Base-by-base conservation (phyloP, 495 filamentous ascomycete genomes). In the Halenospora varia region DNA sequence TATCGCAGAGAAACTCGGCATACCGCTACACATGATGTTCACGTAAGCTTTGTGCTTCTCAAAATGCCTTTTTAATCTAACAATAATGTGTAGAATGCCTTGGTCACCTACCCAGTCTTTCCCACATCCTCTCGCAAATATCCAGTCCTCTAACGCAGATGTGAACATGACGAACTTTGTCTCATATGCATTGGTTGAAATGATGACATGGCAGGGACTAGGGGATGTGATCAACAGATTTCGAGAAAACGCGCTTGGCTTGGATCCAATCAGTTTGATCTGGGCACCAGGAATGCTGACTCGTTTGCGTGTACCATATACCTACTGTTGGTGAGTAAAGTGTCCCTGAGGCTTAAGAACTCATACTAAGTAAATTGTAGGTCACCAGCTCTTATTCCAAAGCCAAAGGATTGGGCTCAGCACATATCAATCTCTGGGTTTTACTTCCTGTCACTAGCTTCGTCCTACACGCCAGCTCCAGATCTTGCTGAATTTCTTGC, bases 1-100 rank as follows among this genome's bases (percentile, higher is more conserved):
- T 70, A 86, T 87, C 59, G 89, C 89, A n/a, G 85, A 94, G 69
- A 85, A 84, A 63, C 70, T 94, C 51, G 88, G 88, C 0, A 81
- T 92, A 22, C 88, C 89, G 10, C 70, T 93, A 3, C 87, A 91
- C 69, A 68, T 93, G 54, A 90, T 93, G 85, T 93, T 92, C 70
- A 92, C 89, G 75, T 82, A 68, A 62, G 79, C 73, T 2, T 41
- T 2, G 13, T 40, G 4, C 23, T 15, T 52, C 46, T 29, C 0
- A 25, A 20, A 4, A 42, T 23, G 23, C 10, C 25, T 61, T 35
- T 54, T 58, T 18, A 60, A 24, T 40, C 23, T 25, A 46, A 79
- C 8, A 41, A 10, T 40, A 24, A n/a, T 25, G 47, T 10, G 29
- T 54, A 66, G 80, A 15, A 92, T 88, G 83, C 80, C 81, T 3